These are phyloP conservation scores for Leccinum sublutescens DNA, from an alignment of 768 basidiomycete genomes.

Conservation along the genomic window DNA sequence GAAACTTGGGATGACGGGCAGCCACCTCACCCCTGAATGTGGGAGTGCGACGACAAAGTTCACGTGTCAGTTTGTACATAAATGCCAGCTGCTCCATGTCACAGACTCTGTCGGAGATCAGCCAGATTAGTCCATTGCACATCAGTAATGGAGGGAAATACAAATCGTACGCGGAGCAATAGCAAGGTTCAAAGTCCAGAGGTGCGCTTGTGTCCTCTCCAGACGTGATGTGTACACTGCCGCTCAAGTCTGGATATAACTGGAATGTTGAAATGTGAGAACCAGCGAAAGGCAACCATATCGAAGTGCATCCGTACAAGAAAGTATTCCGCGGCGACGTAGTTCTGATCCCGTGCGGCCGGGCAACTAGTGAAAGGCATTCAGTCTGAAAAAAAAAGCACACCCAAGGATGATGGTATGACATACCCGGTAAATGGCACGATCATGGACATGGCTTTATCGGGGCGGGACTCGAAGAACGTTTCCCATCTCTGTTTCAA, in stretches of 20 bases:
- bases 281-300: too few relatives aligned
- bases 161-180: conserved; percentile 39
- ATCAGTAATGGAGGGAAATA: background rate
- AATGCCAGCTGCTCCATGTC: conserved; percentile 48
- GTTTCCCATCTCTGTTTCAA: too few relatives aligned
- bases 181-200: conserved; percentile 46
- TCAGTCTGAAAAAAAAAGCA: background rate
- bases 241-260: conserved; percentile 46
- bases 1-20: conserved; percentile 29
- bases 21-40: conserved; percentile 22
- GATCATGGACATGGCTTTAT: too few relatives aligned
- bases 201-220: conserved; percentile 40
- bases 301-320: too few relatives aligned
- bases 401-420: background rate
- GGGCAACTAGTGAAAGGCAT: background rate
- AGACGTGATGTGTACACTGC: conserved; percentile 48
- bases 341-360: too few relatives aligned
- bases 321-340: too few relatives aligned
- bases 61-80: conserved; percentile 55
- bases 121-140: too few relatives aligned
- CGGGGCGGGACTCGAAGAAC: too few relatives aligned
- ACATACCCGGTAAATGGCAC: too few relatives aligned
- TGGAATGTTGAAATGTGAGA: background rate
- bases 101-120: conserved; percentile 16
- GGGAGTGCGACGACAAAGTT: conserved; percentile 54